These are phyloP conservation scores for Lignosus rhinocerotis DNA, from an alignment of 1,284 basidiomycete genomes.

Conservation along the genomic window DNA sequence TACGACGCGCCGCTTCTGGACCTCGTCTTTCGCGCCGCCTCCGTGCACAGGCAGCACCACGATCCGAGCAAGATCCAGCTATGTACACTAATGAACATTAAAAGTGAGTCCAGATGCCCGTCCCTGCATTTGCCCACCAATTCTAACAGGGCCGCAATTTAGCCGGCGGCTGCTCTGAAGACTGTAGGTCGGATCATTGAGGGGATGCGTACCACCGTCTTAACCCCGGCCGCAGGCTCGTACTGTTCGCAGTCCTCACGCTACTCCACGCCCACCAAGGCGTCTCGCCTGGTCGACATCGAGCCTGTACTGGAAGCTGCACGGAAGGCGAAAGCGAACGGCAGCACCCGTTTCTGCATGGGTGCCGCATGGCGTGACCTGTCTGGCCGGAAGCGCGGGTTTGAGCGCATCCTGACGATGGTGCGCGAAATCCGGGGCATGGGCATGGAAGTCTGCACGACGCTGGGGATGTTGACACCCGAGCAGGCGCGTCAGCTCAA, in stretches of 20 bases:
- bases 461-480: slow-evolving; percentile 93
- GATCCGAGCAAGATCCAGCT: slow-evolving; percentile 91
- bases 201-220: neutral
- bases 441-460: slow-evolving; percentile 98
- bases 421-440: slow-evolving; percentile 85
- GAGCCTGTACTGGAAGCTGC: slow-evolving; percentile 93
- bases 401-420: slow-evolving; percentile 94
- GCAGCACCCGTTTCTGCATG: slow-evolving; percentile 98
- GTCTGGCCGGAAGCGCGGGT: slow-evolving; percentile 91
- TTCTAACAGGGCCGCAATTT: slow-evolving; percentile 3
- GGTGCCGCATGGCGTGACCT: slow-evolving; percentile 99
- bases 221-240: slow-evolving; percentile 56
- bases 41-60: slow-evolving; percentile 85
- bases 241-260: slow-evolving; percentile 97
- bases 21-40: slow-evolving; percentile 82
- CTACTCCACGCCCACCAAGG: slow-evolving; percentile 88
- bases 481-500: slow-evolving; percentile 94
- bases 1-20: slow-evolving; percentile 84
- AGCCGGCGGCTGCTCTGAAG: slow-evolving; percentile 96
- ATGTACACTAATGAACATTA: slow-evolving; percentile 99
- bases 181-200: slow-evolving; percentile 62
- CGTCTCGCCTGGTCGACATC: slow-evolving; percentile 86
- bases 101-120: slow-evolving; percentile 66
- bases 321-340: slow-evolving; percentile 92
- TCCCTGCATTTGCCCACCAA: neutral